Evolutionary conservation across 2,329 filamentous ascomycete species (phyloP), one percentile per base, ranked within the genome.

Genomic region (Dactylellina haptotyla): DNA sequence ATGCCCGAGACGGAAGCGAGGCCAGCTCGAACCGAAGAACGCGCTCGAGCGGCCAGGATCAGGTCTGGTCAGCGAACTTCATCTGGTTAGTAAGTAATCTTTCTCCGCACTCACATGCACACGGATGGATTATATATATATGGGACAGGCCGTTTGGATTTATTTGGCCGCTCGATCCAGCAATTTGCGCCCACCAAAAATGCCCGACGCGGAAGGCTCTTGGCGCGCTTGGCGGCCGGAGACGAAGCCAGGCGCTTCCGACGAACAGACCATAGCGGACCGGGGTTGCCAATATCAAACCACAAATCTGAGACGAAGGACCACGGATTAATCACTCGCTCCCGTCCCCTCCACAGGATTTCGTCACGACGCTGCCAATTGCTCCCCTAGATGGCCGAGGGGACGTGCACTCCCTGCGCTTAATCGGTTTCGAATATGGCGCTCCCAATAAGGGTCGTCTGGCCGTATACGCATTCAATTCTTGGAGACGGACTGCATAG

Each of bases 201-300:
- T 37, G 20, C 9, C 30, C 51, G 51, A 48, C 45, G 57, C 57
- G 48, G 57, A 18, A 2, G 32, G 18, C 23, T 12, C 59, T 64
- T 64, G 63, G 63, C 63, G 14, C 3, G 1, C 64, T 71, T 71
- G 66, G 66, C 66, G 43, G 16, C 66, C 66, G 66, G 66, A 64
- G 66, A 71, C 66, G 58, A 71, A 32, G 57, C n/a, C 32, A 48
- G 26, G 66, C 37, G 54, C 32, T 57, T 71, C 66, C 66, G 66
- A 62, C 63, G 43, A 26, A 45, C 61, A 34, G 4, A 46, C 34
- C 16, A 34, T 64, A 51, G 18, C 28, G n/a, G 25, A 26, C 58
- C 43, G 25, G 58, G 58, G 58, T 62, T 5, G 9, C 39, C 48
- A 41, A 63, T 63, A 53, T 45, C 59, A 30, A 39, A 23, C 43